phyloP scores from a whole-genome alignment of 208 protist species.

The Sergeia podlipaevii region DNA sequence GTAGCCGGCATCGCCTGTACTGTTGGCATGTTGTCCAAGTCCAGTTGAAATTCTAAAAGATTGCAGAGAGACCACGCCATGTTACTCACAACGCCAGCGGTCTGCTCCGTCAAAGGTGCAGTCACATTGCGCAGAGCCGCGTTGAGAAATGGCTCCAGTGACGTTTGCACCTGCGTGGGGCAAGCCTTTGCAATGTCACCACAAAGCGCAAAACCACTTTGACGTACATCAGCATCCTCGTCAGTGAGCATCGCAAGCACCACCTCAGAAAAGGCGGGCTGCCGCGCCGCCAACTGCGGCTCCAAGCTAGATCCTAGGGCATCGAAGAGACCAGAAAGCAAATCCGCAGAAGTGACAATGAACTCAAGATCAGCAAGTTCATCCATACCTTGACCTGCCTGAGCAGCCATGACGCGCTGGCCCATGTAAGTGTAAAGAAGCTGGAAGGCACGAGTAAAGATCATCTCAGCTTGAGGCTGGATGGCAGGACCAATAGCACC shows the following conservation, averaged over 20 bases:
- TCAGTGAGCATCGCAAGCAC: slow-evolving; percentile 46
- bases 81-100: slow-evolving; percentile 54
- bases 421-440: slow-evolving; percentile 56
- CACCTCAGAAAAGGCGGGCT: slow-evolving; percentile 53
- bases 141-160: slow-evolving; percentile 35
- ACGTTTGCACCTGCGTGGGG: slow-evolving; percentile 45
- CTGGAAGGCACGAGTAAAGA: slow-evolving; percentile 64
- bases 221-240: slow-evolving; percentile 41
- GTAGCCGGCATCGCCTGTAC: slow-evolving; percentile 33
- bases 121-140: slow-evolving; percentile 45
- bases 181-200: slow-evolving; percentile 57
- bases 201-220: slow-evolving; percentile 75
- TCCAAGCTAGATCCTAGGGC: slow-evolving; percentile 65
- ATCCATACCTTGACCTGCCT: slow-evolving; percentile 13
- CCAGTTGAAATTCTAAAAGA: slow-evolving; percentile 68
- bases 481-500: slow-evolving; percentile 52
- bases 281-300: slow-evolving; percentile 42
- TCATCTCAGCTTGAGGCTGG: slow-evolving; percentile 63
- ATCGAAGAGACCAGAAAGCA: slow-evolving; percentile 78
- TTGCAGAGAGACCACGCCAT: slow-evolving; percentile 78
- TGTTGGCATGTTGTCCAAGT: slow-evolving; percentile 36
- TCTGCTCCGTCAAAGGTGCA: background rate
- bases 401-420: slow-evolving; percentile 25
- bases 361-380: slow-evolving; percentile 68
- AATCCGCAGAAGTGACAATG: slow-evolving; percentile 61